Base-by-base conservation (phyloP, 1,284 basidiomycete species). In the Polyporus tsugae region DNA sequence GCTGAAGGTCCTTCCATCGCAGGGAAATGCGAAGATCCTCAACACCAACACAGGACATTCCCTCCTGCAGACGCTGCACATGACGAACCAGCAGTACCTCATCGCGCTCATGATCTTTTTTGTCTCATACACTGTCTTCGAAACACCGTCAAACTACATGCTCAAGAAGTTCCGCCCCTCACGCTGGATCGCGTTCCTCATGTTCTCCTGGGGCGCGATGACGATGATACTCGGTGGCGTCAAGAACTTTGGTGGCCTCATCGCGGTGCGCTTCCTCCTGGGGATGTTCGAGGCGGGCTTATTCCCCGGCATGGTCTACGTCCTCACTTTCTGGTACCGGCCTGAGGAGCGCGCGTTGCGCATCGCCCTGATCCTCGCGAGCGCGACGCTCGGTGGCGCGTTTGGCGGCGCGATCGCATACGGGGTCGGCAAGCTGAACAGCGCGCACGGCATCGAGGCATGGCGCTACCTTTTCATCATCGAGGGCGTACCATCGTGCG, bases 261-360 rank as follows among this genome's bases (percentile, higher is more conserved):
- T 79, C 25, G 80, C 84, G 0, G 84, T 90, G 15, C 83, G 91
- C 13, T 80, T 92, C 72, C 84, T 87, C 69, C 84, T 92, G 33
- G 91, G 90, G 6, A 72, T 88, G 0, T 89, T 86, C 72, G 90
- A 91, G 80, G 89, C 89, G 25, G 90, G 89, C 19, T 80, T 92
- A 39, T 85, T 91, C 60, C 89, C 90, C 6, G 89, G 87, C 49
- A 87, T 90, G 67, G 86, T 88, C 63, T 74, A 72, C 66, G 80
- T 78, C 69, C 73, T 81, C 63, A 83, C 80, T 6, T 82, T 82
- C 73, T 82, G 81, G 82, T 82, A 81, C 70, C 79, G 76, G 29
- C 79, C 79, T 25, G 78, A 81, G 15, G 82, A 83, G 73, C 80
- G 82, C 22, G 81, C 81, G 17, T 67, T 82, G 39, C 78, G 82